Conservation (phyloP, 495 filamentous ascomycete species). For the Apodospora peruviana region DNA sequence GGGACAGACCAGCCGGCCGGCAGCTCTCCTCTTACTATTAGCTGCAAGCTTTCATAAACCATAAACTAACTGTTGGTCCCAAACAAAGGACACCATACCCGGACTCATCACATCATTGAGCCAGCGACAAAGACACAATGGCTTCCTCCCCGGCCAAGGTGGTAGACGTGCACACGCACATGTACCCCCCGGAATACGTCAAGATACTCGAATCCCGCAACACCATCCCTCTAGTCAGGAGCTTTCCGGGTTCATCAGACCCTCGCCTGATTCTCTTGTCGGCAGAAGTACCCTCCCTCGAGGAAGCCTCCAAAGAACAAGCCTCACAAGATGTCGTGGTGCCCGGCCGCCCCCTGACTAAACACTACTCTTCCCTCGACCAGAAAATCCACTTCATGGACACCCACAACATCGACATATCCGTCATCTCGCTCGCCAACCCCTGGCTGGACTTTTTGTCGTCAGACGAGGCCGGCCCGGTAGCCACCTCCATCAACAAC, state of each 20-base stretch:
- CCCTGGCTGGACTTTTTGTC: constrained; percentile 91
- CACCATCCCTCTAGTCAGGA: constrained; percentile 75
- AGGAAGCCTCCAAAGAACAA: constrained; percentile 32
- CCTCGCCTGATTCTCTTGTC: constrained; percentile 79
- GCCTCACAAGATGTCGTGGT: constrained; percentile 10
- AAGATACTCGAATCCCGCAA: constrained; percentile 68
- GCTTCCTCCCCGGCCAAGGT: constrained; percentile 26
- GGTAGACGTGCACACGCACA: constrained; percentile 92
- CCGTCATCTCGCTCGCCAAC: constrained; percentile 86
- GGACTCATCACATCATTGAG: neutral
- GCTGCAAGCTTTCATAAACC: neutral
- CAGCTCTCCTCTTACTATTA: neutral
- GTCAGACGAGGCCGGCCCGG: constrained; percentile 51
- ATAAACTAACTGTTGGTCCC: neutral
- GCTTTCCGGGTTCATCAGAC: constrained; percentile 49
- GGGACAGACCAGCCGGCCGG: no score
- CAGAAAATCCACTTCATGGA: constrained; percentile 86
- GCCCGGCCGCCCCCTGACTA: constrained; percentile 68
- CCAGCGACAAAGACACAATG: constrained; percentile 15
- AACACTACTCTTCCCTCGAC: constrained; percentile 63
- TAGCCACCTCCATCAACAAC: constrained; percentile 65
- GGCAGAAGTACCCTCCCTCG: constrained; percentile 54
- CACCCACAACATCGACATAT: constrained; percentile 71
- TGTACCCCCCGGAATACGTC: constrained; percentile 85
- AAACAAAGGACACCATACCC: neutral